Conservation (phyloP, 257 asterid species). For the Primulina eburnea region DNA sequence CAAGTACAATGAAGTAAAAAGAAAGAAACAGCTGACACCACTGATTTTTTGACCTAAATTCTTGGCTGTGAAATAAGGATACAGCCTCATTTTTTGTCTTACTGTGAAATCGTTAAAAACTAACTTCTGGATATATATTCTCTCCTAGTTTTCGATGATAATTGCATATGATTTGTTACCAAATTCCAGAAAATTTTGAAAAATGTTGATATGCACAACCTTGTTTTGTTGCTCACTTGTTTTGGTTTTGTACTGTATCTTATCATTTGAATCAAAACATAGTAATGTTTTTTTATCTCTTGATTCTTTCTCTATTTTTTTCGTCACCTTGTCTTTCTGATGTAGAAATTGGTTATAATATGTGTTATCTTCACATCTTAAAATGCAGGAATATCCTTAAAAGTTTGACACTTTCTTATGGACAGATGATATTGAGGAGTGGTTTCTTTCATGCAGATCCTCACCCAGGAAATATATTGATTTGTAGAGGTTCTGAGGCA, state of each 20-base stretch:
- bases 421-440: slow-evolving; percentile 94
- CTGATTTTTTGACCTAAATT: not conserved
- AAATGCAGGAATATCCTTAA: slow-evolving; percentile 79
- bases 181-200: not conserved
- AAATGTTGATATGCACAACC: not conserved
- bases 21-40: not conserved
- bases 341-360: slow-evolving; percentile 2
- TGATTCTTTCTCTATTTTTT: not conserved
- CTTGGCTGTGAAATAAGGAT: not conserved
- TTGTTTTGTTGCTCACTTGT: not conserved
- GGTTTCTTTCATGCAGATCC: slow-evolving; percentile 99
- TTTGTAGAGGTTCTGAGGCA: slow-evolving; percentile 92
- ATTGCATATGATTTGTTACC: not conserved
- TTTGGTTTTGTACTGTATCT: not conserved
- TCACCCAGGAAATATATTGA: slow-evolving; percentile 97
- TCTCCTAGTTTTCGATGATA: not conserved
- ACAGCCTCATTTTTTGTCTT: too few relatives aligned
- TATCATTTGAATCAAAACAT: not conserved
- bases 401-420: slow-evolving; percentile 89
- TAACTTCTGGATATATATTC: not conserved
- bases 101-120: too few relatives aligned
- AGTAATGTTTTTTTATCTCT: not conserved
- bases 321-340: not conserved
- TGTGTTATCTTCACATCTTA: slow-evolving; percentile 21
- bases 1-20: not conserved